Conservation (phyloP, 2,329 filamentous ascomycete genomes). For the Parastagonospora avenae region DNA sequence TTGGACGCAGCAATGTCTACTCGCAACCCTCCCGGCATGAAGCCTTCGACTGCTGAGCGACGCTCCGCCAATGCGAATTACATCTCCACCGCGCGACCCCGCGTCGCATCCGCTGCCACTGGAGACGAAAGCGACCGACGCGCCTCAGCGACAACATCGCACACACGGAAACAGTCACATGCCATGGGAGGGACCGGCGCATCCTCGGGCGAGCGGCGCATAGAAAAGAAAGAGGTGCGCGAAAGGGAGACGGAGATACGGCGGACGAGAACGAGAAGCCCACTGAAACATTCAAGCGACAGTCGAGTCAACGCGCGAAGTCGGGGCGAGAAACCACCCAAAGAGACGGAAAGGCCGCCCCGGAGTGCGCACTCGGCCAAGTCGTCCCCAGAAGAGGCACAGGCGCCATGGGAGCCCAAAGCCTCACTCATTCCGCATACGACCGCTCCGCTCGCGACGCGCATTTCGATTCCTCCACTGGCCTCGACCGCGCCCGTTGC, state of each 20-base stretch:
- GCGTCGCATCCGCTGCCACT: constrained; percentile 35
- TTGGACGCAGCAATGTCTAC: constrained; percentile 36
- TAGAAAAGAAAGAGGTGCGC: constrained; percentile 43
- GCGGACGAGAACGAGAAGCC: constrained; percentile 44
- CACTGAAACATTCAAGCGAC: constrained; percentile 43
- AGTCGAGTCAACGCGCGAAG: constrained; percentile 39
- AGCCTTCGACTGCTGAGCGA: constrained; percentile 38
- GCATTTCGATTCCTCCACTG: constrained; percentile 65
- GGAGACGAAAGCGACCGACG: constrained; percentile 40
- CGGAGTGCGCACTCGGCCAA: constrained; percentile 24
- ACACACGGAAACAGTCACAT: constrained; percentile 36
- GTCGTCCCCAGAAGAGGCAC: constrained; percentile 32
- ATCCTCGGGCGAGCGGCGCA: constrained; percentile 35
- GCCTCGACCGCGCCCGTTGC: constrained; percentile 70
- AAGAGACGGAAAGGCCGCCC: constrained; percentile 30
- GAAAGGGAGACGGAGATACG: constrained; percentile 43
- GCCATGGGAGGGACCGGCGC: constrained; percentile 20
- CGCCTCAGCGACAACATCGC: constrained; percentile 27
- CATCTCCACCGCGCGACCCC: constrained; percentile 43
- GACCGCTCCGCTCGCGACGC: constrained; percentile 72
- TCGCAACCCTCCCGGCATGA: constrained; percentile 37
- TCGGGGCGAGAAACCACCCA: constrained; percentile 38
- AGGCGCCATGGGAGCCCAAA: constrained; percentile 74
- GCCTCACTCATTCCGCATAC: constrained; percentile 74
- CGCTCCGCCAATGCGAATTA: constrained; percentile 39